phyloP scores from a whole-genome alignment of 2,329 filamentous ascomycete genomes.

The Bipolaris victoriae region DNA sequence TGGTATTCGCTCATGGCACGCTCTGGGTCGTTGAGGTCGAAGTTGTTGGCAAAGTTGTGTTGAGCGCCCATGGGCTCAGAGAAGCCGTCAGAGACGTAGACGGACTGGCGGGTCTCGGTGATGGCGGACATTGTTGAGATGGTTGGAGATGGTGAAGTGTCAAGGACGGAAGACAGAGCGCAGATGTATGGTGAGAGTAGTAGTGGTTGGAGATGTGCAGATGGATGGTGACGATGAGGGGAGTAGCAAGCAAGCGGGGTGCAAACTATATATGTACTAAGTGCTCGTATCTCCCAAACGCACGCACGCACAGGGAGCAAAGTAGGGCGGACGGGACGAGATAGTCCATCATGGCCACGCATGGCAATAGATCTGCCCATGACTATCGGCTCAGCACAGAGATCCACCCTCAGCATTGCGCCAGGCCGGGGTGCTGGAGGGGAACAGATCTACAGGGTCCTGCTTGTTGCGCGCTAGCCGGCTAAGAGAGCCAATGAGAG shows the following conservation, averaged over 20 bases:
- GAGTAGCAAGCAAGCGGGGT: constrained; percentile 19
- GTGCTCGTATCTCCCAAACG: constrained; percentile 16
- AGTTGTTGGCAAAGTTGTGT: constrained; percentile 54
- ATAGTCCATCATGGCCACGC: constrained; percentile 22
- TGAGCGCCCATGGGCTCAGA: constrained; percentile 51
- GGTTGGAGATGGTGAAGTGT: not conserved
- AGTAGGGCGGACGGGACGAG: constrained; percentile 10
- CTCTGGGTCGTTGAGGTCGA: constrained; percentile 49
- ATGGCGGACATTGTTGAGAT: constrained; percentile 29
- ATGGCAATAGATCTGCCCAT: constrained; percentile 33
- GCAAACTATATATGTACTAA: constrained; percentile 44
- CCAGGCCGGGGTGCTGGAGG: constrained; percentile 23
- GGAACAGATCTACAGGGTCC: constrained; percentile 44
- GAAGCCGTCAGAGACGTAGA: constrained; percentile 50
- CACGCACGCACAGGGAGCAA: constrained; percentile 5
- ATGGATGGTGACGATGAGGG: not conserved
- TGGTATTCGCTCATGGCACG: constrained; percentile 53
- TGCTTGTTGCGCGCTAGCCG: constrained; percentile 17
- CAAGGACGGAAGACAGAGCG: not conserved
- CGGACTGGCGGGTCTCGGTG: constrained; percentile 28
- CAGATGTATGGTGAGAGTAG: not conserved
- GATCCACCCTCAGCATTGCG: constrained; percentile 25
- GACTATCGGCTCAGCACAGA: constrained; percentile 23
- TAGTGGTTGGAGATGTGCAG: constrained; percentile 1
- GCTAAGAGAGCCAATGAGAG: constrained; percentile 17